Evolutionary conservation across 257 asterid genomes (phyloP).

Genomic region (Solanum pinnatisectum): DNA sequence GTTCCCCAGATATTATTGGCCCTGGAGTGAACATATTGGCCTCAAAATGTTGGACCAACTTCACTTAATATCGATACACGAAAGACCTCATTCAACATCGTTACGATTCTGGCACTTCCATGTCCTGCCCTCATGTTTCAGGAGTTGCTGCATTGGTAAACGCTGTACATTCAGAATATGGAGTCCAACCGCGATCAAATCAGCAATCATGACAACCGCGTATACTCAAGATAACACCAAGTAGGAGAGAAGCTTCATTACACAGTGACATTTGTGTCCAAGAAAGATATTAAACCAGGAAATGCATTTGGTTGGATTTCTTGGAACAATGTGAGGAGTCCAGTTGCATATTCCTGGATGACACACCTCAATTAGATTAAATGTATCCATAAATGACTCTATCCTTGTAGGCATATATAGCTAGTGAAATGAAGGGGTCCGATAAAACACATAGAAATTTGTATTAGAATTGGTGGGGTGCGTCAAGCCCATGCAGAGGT

Average conservation of each 20-base stretch:
- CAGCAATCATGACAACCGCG: constrained; percentile 40
- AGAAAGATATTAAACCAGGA: constrained; percentile 8
- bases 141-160: constrained; percentile 36
- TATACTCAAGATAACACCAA: constrained; percentile 27
- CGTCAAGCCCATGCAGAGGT: no score
- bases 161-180: constrained; percentile 31
- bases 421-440: no score
- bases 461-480: no score
- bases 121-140: constrained; percentile 43
- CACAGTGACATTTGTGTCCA: constrained; percentile 56
- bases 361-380: neutral
- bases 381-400: neutral
- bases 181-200: constrained; percentile 38
- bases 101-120: constrained; percentile 25
- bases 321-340: constrained; percentile 64
- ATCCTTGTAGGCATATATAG: no score
- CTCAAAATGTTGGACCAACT: neutral
- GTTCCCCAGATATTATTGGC: neutral
- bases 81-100: neutral
- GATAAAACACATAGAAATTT: no score
- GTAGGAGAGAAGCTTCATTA: constrained; percentile 41
- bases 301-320: constrained; percentile 63
- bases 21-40: neutral
- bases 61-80: neutral
- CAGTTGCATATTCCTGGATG: constrained; percentile 58